Evolutionary conservation across 176 grass and related monocot genomes (phyloP).

Genomic region (Oryza longistaminata): DNA sequence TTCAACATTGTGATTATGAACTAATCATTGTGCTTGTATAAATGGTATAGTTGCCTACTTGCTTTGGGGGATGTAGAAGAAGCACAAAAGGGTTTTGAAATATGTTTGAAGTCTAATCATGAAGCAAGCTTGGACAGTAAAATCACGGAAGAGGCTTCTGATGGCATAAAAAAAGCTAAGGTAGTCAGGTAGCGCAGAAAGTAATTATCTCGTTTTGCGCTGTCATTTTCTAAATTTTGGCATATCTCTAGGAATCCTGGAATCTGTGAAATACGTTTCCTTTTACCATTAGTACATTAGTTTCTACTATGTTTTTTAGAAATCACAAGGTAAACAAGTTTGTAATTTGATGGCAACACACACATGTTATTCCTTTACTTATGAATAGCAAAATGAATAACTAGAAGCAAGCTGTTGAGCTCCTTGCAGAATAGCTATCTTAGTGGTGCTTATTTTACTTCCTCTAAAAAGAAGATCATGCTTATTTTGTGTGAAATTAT

Average conservation of each 20-base stretch:
- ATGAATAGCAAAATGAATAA: neutral
- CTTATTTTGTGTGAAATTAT: neutral
- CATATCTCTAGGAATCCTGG: neutral
- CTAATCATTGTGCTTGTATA: conserved; percentile 39
- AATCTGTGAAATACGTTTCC: neutral
- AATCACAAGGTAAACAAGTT: neutral
- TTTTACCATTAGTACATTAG: neutral
- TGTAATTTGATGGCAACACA: neutral
- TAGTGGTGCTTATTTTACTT: neutral
- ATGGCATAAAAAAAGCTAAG: conserved; percentile 74
- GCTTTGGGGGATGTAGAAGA: conserved; percentile 71
- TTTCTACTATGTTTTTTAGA: neutral
- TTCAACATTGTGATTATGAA: conserved; percentile 10
- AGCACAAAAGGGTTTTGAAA: conserved; percentile 70
- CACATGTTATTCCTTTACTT: neutral
- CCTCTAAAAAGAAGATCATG: neutral
- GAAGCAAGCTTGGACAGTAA: conserved; percentile 44
- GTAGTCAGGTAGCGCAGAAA: conserved; percentile 63
- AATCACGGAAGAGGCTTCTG: conserved; percentile 71
- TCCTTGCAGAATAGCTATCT: neutral
- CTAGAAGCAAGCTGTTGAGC: conserved; percentile 5
- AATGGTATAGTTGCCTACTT: conserved; percentile 76
- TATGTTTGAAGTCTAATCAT: conserved; percentile 69
- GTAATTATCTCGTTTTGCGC: neutral
- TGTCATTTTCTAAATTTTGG: neutral